Base-by-base conservation (phyloP, 1,284 basidiomycete genomes). In the Puccinia brachypodii region DNA sequence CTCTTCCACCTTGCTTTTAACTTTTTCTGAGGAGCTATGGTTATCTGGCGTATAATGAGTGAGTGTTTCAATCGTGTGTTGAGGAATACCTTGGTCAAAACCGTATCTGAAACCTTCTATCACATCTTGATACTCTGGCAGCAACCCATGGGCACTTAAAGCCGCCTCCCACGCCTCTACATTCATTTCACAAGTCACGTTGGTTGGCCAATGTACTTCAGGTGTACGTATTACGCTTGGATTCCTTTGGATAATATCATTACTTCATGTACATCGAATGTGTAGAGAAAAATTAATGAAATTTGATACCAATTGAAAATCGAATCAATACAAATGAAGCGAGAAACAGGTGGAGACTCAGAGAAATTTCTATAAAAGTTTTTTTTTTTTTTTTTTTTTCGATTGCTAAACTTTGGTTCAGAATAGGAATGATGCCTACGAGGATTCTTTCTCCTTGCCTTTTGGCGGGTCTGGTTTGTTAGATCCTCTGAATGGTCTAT, bases 71-170 rank as follows among this genome's bases (percentile, higher is more conserved):
- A n/a, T n/a, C n/a, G n/a, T n/a, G n/a, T n/a, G n/a, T n/a, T n/a
- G n/a, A n/a, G n/a, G n/a, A n/a, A n/a, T n/a, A n/a, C n/a, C n/a
- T 76, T 76, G 74, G 28, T 25, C 1, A 31, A 76, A 76, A 9
- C 74, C 74, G 11, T 60, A 19, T 28, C 28, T 19, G 22, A 76
- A 76, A 62, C 58, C 53, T 1, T 28, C 7, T 3, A 76, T 3
- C 3, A 76, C 38, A 28, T 60, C 40, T 25, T 62, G 7, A n/a
- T 76, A 76, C 2, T 76, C 33, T 6, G 7, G 14, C 3, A 56
- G 16, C 33, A 76, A 38, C 4, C 8, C 22, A 19, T 38, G 28
- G 25, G 14, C 0, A 42, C 9, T 62, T 28, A 76, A 28, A 1
- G 25, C 31, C 2, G 36, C 9, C 7, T 64, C 9, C 56, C 31